Base-by-base conservation (phyloP, 2,329 filamentous ascomycete species). In the Fusarium neocosmosporiellum region DNA sequence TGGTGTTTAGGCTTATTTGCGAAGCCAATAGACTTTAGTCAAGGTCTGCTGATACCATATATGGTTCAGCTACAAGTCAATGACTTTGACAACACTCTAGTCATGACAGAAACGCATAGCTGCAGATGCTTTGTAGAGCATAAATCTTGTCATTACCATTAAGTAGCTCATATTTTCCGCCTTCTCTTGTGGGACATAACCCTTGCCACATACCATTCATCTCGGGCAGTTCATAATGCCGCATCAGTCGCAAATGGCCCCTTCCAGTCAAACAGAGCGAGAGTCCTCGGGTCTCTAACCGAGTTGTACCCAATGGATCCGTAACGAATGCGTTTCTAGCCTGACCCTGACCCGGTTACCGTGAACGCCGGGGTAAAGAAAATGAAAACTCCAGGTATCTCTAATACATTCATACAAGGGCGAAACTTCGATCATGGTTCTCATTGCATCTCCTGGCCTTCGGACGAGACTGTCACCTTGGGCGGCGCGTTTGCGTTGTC, bases 401-500 rank as follows among this genome's bases (percentile, higher is more conserved):
- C 58, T 77, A 75, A 78, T 77, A 75, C 70, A 77, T 73, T 50
- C 66, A 46, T 72, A 65, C 66, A 77, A 75, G 60, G 69, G 54
- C 50, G 70, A 58, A 64, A 62, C 20, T 37, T 65, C 59, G 50
- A 14, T 65, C 53, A 22, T 62, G 22, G 16, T 62, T 54, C 57
- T 76, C 37, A 78, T 29, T 67, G 73, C 76, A 74, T 77, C 50
- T 78, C 76, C 48, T 78, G 75, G 24, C 76, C 78, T 29, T 80
- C 77, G 8, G 72, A 63, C 13, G 74, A 75, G 53, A 78, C 68
- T 18, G 77, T 70, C 48, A 76, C 75, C 41, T 80, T 72, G 29
- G 81, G 77, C 39, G 80, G 53, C 20, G 34, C 53, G 54, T 57
- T 54, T 31, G 46, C 11, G 22, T 77, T 79, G 34, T 89, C 86